Conservation (phyloP, 768 basidiomycete species). For the Tubosaeta sp. region DNA sequence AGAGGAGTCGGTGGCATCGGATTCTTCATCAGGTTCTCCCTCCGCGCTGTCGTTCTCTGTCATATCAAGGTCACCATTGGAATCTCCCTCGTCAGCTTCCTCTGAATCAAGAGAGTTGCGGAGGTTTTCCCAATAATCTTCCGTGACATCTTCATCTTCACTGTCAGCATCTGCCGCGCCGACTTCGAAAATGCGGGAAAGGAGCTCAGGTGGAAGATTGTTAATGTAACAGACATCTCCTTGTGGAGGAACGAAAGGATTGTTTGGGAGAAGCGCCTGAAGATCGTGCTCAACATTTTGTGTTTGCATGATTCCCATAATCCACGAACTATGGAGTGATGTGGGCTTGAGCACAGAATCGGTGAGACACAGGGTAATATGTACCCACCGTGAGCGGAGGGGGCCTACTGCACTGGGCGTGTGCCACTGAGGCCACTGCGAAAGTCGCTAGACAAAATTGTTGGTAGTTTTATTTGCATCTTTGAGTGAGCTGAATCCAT, state of each 20-base stretch:
- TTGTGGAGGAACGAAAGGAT: conserved; percentile 45
- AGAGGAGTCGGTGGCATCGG: conserved; percentile 4
- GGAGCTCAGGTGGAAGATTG: conserved; percentile 51
- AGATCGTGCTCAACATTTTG: neutral
- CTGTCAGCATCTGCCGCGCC: conserved; percentile 39
- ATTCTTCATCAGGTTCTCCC: neutral
- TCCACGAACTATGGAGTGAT: neutral
- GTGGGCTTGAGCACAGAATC: neutral
- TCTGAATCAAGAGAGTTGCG: conserved; percentile 33
- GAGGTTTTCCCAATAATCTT: neutral
- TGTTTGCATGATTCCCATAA: conserved; percentile 4
- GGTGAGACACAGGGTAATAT: too few species aligned
- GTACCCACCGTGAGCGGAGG: neutral
- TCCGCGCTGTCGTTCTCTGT: neutral
- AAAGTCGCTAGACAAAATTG: neutral
- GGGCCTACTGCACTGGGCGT: neutral
- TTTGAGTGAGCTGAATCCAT: too few species aligned
- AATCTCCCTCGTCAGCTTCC: conserved; percentile 17
- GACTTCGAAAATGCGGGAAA: conserved; percentile 50
- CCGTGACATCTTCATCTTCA: conserved; percentile 34
- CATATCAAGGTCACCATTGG: conserved; percentile 2
- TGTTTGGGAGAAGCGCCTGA: conserved; percentile 35
- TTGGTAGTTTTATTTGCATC: too few species aligned
- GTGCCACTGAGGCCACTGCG: neutral
- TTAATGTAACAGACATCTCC: conserved; percentile 45